Evolutionary conservation across 2,329 filamentous ascomycete genomes (phyloP), one percentile per base, ranked within the genome.

Genomic region (Fusarium nematophilum): DNA sequence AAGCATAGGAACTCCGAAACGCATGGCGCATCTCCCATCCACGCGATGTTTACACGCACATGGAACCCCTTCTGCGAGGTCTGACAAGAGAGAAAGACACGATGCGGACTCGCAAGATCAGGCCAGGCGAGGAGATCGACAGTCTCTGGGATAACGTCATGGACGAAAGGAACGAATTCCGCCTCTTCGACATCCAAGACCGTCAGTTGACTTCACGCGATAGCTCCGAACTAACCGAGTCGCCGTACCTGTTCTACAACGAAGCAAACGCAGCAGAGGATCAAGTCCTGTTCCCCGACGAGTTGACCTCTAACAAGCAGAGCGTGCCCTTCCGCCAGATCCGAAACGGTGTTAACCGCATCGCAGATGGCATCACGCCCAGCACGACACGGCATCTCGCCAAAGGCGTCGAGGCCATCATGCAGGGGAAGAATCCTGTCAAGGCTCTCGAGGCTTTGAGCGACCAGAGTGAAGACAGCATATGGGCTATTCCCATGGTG

Each of bases 231-330:
- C 2, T 60, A 9, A 36, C 38, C 6, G 9, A 26, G 3, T 49
- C 42, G 0, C 53, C 53, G 2, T 70, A 71, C 38, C 40, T 65
- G 40, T 72, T 71, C 47, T 72, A 72, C 39, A 72, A 64, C 46
- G 37, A 65, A 6, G 65, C 52, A 8, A 66, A 69, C 14, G 43
- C 37, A 3, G 53, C 36, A 3, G 69, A 72, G 31, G 70, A 72
- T 9, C 46, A 37, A 2, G 39, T 72, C 6, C 26, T 72, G 11
- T 72, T 72, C 9, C 68, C 69, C 0, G 62, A 71, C 5, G 70
- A 72, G 21, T 21, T 57, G 0, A 37, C 5, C 3, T 51, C 57
- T 1, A 40, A 59, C 2, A 68, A 38, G 11, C 29, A 58, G 6
- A 64, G 21, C 3, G 55, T 57, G 4, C 53, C 61, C 1, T 72